phyloP scores from a whole-genome alignment of 2,329 filamentous ascomycete species.

The Fusarium mangiferae region DNA sequence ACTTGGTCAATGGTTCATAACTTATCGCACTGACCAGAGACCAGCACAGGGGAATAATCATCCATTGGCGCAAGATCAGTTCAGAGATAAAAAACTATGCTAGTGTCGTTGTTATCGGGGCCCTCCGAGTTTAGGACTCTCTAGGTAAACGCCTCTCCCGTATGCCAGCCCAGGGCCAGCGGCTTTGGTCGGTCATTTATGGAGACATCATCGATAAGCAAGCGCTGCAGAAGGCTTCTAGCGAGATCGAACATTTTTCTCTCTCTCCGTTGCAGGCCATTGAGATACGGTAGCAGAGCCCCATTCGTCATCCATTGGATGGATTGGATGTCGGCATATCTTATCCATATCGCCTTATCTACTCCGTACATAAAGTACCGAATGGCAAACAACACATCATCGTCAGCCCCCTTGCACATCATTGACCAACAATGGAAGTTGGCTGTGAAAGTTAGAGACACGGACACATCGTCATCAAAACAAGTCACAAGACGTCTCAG shows the following conservation, averaged over 20 bases:
- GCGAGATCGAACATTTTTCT: constrained; percentile 23
- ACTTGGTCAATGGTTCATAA: background rate
- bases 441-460: background rate
- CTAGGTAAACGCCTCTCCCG: constrained; percentile 38
- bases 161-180: constrained; percentile 14
- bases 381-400: constrained; percentile 3
- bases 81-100: constrained; percentile 3
- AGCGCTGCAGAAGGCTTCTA: constrained; percentile 21
- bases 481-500: constrained; percentile 21
- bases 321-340: constrained; percentile 26
- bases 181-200: constrained; percentile 38
- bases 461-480: constrained; percentile 6
- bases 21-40: background rate
- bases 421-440: constrained; percentile 2
- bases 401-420: constrained; percentile 1
- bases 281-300: constrained; percentile 29
- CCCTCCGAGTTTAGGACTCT: constrained; percentile 19
- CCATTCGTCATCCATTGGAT: constrained; percentile 3
- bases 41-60: constrained; percentile 4
- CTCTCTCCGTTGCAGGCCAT: background rate
- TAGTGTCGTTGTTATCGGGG: constrained; percentile 25
- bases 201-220: constrained; percentile 30
- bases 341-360: constrained; percentile 20
- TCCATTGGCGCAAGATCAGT: background rate
- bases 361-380: constrained; percentile 1